Evolutionary conservation across 1,284 basidiomycete species (phyloP), one percentile per base, ranked within the genome.

Genomic region (Tylopilus orsonianus): DNA sequence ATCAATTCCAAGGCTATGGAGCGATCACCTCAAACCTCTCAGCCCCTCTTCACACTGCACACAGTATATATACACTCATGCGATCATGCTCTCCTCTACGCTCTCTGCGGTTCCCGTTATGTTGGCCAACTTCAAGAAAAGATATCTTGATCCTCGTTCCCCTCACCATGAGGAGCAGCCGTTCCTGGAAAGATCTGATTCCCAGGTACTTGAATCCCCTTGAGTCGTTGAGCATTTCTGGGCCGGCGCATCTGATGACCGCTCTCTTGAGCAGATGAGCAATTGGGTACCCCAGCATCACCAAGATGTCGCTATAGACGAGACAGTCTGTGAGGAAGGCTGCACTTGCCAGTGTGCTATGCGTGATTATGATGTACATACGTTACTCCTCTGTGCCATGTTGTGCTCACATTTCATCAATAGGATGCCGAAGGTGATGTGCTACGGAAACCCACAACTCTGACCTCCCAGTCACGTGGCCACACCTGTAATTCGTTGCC

Each of bases 311-410:
- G 24, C 37, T 19, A 44, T 49, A 41, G 20, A n/a, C 24, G 57
- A 56, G 13, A 46, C 49, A 6, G 34, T 23, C 24, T 36, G 18
- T 18, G 38, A 54, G 12, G 2, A 35, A 0, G 43, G 49, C 13
- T 56, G 49, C 37, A 18, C 41, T 27, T 49, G 57, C 35, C 0
- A 18, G n/a, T 46, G 26, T 55, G 55, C 12, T 9, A 5, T 1
- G 32, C 19, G 26, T 41, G n/a, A n/a, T n/a, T n/a, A 33, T 20
- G 13, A 40, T 16, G 62, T 61, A 38, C 22, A 62, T 26, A 10
- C 16, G 0, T 0, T 18, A 1, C 1, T 29, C 5, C 26, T 26
- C n/a, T 10, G 2, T n/a, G 5, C 35, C 26, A 4, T 20, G 5
- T 18, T 8, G 10, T 20, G 20, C 53, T 60, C 10, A 64, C n/a